Evolutionary conservation across 371 early-diverging fungal species (phyloP).

Genomic region (Nematocida minor): DNA sequence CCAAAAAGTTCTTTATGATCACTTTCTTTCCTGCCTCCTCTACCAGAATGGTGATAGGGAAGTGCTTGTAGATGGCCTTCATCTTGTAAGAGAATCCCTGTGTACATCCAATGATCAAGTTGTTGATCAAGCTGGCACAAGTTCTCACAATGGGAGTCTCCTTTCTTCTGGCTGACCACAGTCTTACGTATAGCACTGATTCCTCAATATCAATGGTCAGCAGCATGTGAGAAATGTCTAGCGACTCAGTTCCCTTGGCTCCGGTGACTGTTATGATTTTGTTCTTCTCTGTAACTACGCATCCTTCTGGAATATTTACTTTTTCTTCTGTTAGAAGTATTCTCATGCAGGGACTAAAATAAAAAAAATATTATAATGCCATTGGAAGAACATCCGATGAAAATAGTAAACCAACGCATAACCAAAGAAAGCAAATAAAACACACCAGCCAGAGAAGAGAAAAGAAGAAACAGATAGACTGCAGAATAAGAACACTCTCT

Average conservation of each 20-base stretch:
- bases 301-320: slow-evolving; percentile 64
- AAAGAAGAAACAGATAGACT: no score
- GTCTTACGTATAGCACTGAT: slow-evolving; percentile 71
- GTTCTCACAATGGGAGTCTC: slow-evolving; percentile 94
- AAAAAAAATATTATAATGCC: slow-evolving; percentile 43
- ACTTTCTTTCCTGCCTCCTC: slow-evolving; percentile 70
- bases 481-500: no score
- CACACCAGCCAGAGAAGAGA: no score
- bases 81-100: slow-evolving; percentile 97
- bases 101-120: slow-evolving; percentile 95
- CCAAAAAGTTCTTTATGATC: slow-evolving; percentile 96
- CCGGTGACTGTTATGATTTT: slow-evolving; percentile 62
- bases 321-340: slow-evolving; percentile 58
- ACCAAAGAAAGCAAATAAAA: no score
- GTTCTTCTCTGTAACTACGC: slow-evolving; percentile 56
- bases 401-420: not conserved
- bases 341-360: slow-evolving; percentile 57
- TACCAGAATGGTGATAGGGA: slow-evolving; percentile 95
- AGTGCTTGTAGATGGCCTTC: slow-evolving; percentile 98
- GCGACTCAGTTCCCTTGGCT: slow-evolving; percentile 74
- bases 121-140: slow-evolving; percentile 84
- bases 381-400: not conserved
- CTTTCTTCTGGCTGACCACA: slow-evolving; percentile 94
- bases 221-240: slow-evolving; percentile 85
- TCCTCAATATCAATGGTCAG: slow-evolving; percentile 75